A percentile compares a stretch with the other conserved stretches of the same genome.
These are phyloP conservation scores for Hanseniaspora singularis DNA, from an alignment of 805 yeast genomes.

Conservation along the genomic window DNA sequence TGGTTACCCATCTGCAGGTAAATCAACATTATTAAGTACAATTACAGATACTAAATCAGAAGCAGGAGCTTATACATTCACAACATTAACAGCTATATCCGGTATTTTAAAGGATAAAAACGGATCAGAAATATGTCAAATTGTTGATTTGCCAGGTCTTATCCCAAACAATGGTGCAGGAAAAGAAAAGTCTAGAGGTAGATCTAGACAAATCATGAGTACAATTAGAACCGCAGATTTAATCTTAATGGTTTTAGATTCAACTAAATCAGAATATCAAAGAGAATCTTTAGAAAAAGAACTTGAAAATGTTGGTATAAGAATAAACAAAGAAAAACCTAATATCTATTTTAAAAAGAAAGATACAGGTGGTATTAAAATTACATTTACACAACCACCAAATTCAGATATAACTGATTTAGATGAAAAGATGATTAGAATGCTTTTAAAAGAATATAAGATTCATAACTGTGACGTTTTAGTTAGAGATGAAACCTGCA, in stretches of 20 bases:
- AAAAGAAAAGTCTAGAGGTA: slow-evolving; percentile 93
- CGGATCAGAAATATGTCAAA: slow-evolving; percentile 84
- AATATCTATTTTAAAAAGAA: slow-evolving; percentile 64
- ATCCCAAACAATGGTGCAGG: slow-evolving; percentile 95
- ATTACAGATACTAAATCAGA: slow-evolving; percentile 90
- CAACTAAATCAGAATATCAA: slow-evolving; percentile 87
- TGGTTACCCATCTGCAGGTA: slow-evolving; percentile 97
- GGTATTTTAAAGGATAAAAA: slow-evolving; percentile 80
- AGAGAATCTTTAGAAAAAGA: slow-evolving; percentile 76
- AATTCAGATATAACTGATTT: slow-evolving; percentile 36
- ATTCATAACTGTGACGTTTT: slow-evolving; percentile 89
- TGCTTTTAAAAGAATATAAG: slow-evolving; percentile 72
- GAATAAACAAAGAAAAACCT: slow-evolving; percentile 73
- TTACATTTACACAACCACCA: slow-evolving; percentile 72
- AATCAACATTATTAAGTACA: slow-evolving; percentile 76
- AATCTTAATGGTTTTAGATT: slow-evolving; percentile 86
- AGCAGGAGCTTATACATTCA: slow-evolving; percentile 89
- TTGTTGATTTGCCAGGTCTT: slow-evolving; percentile 95
- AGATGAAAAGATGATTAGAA: slow-evolving; percentile 66
- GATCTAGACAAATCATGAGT: slow-evolving; percentile 93
- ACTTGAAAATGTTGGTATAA: slow-evolving; percentile 84
- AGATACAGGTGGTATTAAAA: slow-evolving; percentile 83
- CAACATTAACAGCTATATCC: slow-evolving; percentile 92
- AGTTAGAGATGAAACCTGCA: slow-evolving; percentile 74
- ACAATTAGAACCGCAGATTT: slow-evolving; percentile 92